A percentile compares a stretch with the other conserved stretches of the same genome.
These are phyloP conservation scores for Pyropia haitanensis DNA, from an alignment of 23 red algal genomes.

Conservation along the genomic window DNA sequence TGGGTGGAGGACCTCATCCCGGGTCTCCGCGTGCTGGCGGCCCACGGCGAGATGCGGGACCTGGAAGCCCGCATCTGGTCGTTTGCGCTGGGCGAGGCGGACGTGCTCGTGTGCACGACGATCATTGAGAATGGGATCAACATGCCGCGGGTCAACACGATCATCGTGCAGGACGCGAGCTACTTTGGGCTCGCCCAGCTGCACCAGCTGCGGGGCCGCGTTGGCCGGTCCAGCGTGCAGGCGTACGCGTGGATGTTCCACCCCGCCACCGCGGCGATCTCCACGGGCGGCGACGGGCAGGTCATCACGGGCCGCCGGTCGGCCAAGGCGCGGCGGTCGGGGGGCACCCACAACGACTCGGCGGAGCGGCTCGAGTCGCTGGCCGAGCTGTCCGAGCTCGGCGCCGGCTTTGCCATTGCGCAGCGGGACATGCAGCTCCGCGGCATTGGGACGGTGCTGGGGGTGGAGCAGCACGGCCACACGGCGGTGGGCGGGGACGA, in stretches of 20 bases:
- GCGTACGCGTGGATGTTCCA: slow-evolving; percentile 66
- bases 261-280: too few species aligned
- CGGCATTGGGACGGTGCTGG: slow-evolving; percentile 76
- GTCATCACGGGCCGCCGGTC: neutral
- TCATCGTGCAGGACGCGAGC: slow-evolving; percentile 64
- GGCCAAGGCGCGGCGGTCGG: neutral
- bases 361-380: slow-evolving; percentile 27
- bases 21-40: slow-evolving; percentile 47
- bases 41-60: slow-evolving; percentile 52
- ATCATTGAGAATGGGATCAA: slow-evolving; percentile 98
- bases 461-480: slow-evolving; percentile 82
- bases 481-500: slow-evolving; percentile 35
- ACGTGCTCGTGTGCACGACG: slow-evolving; percentile 84
- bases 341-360: neutral
- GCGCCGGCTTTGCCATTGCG: slow-evolving; percentile 76
- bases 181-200: slow-evolving; percentile 86
- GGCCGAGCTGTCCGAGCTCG: slow-evolving; percentile 30
- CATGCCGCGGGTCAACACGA: slow-evolving; percentile 86
- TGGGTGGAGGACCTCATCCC: slow-evolving; percentile 48
- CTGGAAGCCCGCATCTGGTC: slow-evolving; percentile 71
- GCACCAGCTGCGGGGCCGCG: slow-evolving; percentile 95
- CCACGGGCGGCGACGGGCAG: neutral
- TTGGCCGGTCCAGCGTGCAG: slow-evolving; percentile 66
- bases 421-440: slow-evolving; percentile 95
- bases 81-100: slow-evolving; percentile 53